A percentile compares a stretch with the other conserved stretches of the same genome.
Evolutionary conservation across 176 grass and related monocot genomes (phyloP).

Genomic region (Oryza officinalis): DNA sequence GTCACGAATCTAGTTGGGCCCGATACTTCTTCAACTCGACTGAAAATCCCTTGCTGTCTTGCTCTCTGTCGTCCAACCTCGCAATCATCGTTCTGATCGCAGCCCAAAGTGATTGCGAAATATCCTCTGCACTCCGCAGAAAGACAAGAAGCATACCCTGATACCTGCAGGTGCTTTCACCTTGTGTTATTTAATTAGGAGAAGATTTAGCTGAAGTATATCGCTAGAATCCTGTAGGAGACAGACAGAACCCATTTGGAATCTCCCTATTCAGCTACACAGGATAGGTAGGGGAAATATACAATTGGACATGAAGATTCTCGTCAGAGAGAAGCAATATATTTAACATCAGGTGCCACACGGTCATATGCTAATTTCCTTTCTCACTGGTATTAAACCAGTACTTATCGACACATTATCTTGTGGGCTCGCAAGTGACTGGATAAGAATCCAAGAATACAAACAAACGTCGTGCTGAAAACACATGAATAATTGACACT

Average conservation of each 20-base stretch:
- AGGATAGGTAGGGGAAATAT: not conserved
- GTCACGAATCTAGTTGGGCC: not conserved
- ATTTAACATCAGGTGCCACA: not conserved
- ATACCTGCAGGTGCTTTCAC: not conserved
- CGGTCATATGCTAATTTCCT: not conserved
- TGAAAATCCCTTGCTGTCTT: not conserved
- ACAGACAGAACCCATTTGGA: not conserved
- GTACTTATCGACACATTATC: not conserved
- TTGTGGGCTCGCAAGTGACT: not conserved
- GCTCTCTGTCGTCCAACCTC: not conserved
- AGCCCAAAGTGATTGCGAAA: not conserved
- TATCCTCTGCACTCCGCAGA: not conserved
- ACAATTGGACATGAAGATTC: not conserved
- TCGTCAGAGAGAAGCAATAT: not conserved
- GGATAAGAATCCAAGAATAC: not conserved
- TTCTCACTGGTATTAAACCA: not conserved
- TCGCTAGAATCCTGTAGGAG: not conserved
- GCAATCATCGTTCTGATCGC: not conserved
- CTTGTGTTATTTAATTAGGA: not conserved
- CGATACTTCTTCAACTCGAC: not conserved
- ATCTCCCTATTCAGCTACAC: not conserved
- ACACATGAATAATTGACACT: not conserved
- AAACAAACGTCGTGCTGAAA: not conserved
- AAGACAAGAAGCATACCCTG: not conserved
- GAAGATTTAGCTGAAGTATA: not conserved